Base-by-base conservation (phyloP, 371 early-diverging fungal genomes). In the Dipsacomyces acuminosporus region DNA sequence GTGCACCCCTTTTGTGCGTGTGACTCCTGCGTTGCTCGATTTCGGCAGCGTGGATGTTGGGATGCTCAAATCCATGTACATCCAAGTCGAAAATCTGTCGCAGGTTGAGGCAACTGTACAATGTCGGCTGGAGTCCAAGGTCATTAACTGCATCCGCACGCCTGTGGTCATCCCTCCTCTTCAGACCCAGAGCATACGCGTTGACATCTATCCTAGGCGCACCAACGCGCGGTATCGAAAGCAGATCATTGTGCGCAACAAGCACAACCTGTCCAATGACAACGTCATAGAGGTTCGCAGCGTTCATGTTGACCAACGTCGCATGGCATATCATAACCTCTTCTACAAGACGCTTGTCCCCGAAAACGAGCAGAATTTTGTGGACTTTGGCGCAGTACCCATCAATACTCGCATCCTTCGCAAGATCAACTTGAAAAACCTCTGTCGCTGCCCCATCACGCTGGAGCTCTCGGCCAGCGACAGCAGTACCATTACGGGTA, bases 31-130 rank as follows among this genome's bases (percentile, higher is more conserved):
- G 44, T 72, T 80, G 30, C 76, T 98, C 14, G 86, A 94, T 61
- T 96, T 96, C 76, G 98, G 97, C 41, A 89, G 93, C 57, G 91
- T 93, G 0, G 93, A 95, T 69, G 95, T 97, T 1, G 94, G 95
- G 14, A 90, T 88, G 2, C 76, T 91, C 26, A 95, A 93, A 72
- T 89, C 93, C 3, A 56, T 87, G 48, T 89, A 91, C 1, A 77
- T 98, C 50, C 76, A 77, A 21, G 83, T 97, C 25, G 76, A 79
- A 35, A 98, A 98, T 70, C 75, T 81, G 41, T 92, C 97, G 2
- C 96, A 95, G 45, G 77, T 98, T 21, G 61, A 86, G 6, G 93
- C 93, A 0, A 82, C 79, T 7, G 89, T 97, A 4, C 87, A 90
- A 71, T 76, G 96, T 15, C 81, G 85, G 44, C 91, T 94, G 53